Base-by-base conservation (phyloP, 441 rosid species). In the Jatropha multifida region DNA sequence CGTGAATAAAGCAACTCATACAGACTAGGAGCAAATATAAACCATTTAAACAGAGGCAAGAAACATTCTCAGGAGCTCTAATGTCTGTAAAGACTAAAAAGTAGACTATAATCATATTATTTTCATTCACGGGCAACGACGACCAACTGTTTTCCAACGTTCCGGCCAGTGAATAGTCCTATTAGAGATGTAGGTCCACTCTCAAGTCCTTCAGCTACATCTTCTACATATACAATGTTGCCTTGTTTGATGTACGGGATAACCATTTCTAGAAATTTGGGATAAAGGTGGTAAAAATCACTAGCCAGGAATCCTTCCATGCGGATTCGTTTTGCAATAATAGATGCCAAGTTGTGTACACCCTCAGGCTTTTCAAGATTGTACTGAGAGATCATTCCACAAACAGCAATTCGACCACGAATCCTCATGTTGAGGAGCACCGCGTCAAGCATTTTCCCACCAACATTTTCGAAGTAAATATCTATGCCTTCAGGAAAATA, bases 401-500 rank as follows among this genome's bases (percentile, higher is more conserved):
- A 80, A 0, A 59, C 74, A 11, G 83, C 65, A 3, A 86, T 81
- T 8, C 82, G 77, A 1, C 89, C 89, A 7, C 48, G 72, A 18
- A 4, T 2, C 40, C 74, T 86, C 89, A 83, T 84, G 80, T 86
- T 86, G 14, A 70, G 68, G 0, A 86, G 82, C 42, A 82, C 85
- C 2, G 84, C 84, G 1, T 86, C 87, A 7, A 86, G 85, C 85
- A 81, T 86, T 66, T 83, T 83, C 1, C 87, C 87, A 4, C 89
- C 87, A 8, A 86, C 87, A n/a, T 84, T 86, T 4, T 84, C 85
- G 37, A 86, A 86, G 76, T 84, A 86, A 11, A 86, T 84, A 10
- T 86, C 85, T 4, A 83, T 84, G 54, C 89, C 89, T 70, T 86
- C 68, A 1, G 87, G 83, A 18, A 84, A 81, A 73, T 51, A 81